These are phyloP conservation scores for Cryptococcus jaspeensis DNA, from an alignment of 1,284 basidiomycete species.

Conservation along the genomic window DNA sequence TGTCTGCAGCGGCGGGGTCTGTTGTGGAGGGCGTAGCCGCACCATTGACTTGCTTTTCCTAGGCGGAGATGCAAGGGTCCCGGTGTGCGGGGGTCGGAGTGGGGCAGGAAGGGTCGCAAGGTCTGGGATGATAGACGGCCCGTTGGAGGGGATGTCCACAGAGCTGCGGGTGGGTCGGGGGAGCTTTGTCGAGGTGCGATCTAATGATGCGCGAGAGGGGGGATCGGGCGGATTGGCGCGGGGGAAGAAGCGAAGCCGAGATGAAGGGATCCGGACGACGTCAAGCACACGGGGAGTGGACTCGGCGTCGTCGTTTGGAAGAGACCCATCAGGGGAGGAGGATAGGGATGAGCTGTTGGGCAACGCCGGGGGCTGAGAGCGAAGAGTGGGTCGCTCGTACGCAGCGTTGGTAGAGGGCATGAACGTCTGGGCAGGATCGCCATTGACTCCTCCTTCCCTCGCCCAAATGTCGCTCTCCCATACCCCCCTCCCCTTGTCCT, in stretches of 20 bases:
- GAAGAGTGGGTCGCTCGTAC: conserved; percentile 12
- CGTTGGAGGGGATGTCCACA: neutral
- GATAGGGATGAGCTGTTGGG: neutral
- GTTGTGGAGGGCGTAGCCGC: conserved; percentile 26
- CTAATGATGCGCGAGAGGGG: conserved; percentile 19
- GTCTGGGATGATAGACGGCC: conserved; percentile 26
- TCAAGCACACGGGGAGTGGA: conserved; percentile 30
- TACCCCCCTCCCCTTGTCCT: conserved; percentile 7
- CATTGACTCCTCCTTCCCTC: neutral
- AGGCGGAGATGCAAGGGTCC: neutral
- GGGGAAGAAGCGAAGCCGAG: conserved; percentile 50
- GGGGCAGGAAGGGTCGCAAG: conserved; percentile 28
- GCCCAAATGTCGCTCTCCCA: neutral
- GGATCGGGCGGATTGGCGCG: conserved; percentile 22
- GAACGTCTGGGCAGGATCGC: conserved; percentile 13
- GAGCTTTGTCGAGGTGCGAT: conserved; percentile 3
- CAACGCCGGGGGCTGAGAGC: neutral
- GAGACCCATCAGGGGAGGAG: neutral
- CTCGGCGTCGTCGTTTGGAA: neutral
- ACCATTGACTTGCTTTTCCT: conserved; percentile 14
- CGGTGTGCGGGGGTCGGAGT: conserved; percentile 7
- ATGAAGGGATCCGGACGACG: conserved; percentile 45
- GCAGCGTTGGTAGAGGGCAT: conserved; percentile 24
- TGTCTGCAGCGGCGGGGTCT: conserved; percentile 3
- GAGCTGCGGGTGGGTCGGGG: neutral